phyloP scores from a whole-genome alignment of 108 stramenopile genomes.

The Cyclotella distinguenda region DNA sequence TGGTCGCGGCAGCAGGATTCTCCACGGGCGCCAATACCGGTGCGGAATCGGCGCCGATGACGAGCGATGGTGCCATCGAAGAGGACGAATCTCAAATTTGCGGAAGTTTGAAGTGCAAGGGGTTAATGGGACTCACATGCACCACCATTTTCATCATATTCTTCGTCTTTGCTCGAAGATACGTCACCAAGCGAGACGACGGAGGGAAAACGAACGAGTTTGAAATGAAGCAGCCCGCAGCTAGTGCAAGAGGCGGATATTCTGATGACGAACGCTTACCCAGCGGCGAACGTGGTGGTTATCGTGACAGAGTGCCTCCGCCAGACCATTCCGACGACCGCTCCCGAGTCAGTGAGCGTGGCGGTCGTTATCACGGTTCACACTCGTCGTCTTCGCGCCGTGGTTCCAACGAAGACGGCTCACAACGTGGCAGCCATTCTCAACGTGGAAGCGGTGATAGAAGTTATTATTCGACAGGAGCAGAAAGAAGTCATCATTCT shows the following conservation, averaged over 20 bases:
- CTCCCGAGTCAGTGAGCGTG: neutral
- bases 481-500: neutral
- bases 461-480: neutral
- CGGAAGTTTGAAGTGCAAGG: slow-evolving; percentile 20
- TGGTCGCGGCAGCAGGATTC: neutral
- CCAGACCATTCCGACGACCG: slow-evolving; percentile 15
- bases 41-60: neutral
- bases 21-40: neutral
- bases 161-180: slow-evolving; percentile 35
- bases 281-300: slow-evolving; percentile 7
- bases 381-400: slow-evolving; percentile 3
- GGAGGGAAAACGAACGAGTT: slow-evolving; percentile 11
- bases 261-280: slow-evolving; percentile 12
- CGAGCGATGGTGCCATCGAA: neutral
- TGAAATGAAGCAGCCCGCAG: slow-evolving; percentile 28
- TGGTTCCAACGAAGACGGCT: slow-evolving; percentile 1
- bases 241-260: neutral
- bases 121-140: slow-evolving; percentile 19
- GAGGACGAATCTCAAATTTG: slow-evolving; percentile 10
- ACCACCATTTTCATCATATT: slow-evolving; percentile 21
- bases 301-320: slow-evolving; percentile 6
- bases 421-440: neutral
- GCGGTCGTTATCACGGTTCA: neutral
- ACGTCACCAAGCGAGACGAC: slow-evolving; percentile 27
- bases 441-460: neutral